phyloP scores from a whole-genome alignment of 2,329 filamentous ascomycete species.

The Monilinia polystroma region DNA sequence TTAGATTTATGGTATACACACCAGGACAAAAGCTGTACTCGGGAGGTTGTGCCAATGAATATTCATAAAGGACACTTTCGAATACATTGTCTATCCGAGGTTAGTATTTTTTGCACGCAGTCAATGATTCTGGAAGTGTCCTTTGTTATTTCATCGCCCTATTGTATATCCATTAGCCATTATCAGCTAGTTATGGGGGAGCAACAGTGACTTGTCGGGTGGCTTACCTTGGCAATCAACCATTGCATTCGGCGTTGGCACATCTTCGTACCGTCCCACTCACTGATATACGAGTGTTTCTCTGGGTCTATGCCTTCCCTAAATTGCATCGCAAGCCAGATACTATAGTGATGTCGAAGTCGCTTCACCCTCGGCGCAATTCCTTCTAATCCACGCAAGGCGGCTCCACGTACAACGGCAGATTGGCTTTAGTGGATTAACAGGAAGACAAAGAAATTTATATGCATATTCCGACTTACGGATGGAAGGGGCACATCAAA shows the following conservation, averaged over 20 bases:
- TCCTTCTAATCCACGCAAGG: conserved; percentile 28
- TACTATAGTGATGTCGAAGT: conserved; percentile 27
- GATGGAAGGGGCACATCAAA: conserved; percentile 29
- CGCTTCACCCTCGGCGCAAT: conserved; percentile 24
- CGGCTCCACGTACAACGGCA: conserved; percentile 30
- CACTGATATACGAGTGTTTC: neutral
- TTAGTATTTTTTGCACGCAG: neutral
- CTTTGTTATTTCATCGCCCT: conserved; percentile 24
- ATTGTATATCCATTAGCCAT: conserved; percentile 1
- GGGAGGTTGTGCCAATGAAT: conserved; percentile 6
- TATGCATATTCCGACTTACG: conserved; percentile 26
- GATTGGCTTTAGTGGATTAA: conserved; percentile 28
- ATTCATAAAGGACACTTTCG: conserved; percentile 7
- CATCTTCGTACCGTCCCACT: conserved; percentile 4
- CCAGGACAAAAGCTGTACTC: conserved; percentile 19
- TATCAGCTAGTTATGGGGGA: neutral
- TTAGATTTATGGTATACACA: conserved; percentile 1
- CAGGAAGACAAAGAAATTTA: neutral
- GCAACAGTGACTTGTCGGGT: neutral
- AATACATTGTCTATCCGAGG: neutral
- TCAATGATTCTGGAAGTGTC: conserved; percentile 15
- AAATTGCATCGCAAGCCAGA: neutral
- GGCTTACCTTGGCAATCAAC: conserved; percentile 27
- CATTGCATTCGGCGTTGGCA: conserved; percentile 21
- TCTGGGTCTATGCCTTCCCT: conserved; percentile 25